Percentiles rank a stretch among this genome's conserved stretches.
Conservation (phyloP, 352 stramenopile genomes). For the Phytopythium chamaehyphon region DNA sequence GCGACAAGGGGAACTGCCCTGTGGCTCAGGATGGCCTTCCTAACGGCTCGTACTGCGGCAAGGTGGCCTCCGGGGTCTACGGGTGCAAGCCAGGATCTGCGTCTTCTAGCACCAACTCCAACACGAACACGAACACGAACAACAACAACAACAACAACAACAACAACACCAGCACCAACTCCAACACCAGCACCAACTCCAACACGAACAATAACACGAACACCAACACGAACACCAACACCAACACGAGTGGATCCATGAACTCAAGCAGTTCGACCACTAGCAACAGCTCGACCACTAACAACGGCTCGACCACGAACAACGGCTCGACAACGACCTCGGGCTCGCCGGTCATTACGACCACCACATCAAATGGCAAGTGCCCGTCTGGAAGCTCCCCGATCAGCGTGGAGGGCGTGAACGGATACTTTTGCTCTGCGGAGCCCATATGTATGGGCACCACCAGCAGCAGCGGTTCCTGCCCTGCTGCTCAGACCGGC, state of each 20-base stretch:
- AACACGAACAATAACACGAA: too few relatives aligned
- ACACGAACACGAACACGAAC: not conserved
- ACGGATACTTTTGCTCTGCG: conserved; percentile 33
- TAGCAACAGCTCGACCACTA: too few relatives aligned
- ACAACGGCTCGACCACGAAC: too few relatives aligned
- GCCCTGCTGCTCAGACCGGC: conserved; percentile 27
- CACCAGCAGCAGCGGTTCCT: conserved; percentile 28
- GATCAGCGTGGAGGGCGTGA: conserved; percentile 33
- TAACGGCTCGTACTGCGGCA: conserved; percentile 16
- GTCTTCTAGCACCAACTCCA: not conserved
- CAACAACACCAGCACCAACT: too few relatives aligned
- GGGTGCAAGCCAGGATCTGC: conserved; percentile 12
- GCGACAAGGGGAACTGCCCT: conserved; percentile 9
- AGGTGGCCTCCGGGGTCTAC: conserved; percentile 22
- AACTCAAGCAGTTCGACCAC: too few relatives aligned
- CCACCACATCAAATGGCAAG: conserved; percentile 3
- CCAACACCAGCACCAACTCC: too few relatives aligned
- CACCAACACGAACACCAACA: too few relatives aligned
- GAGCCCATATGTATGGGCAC: conserved; percentile 25
- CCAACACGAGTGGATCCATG: too few relatives aligned
- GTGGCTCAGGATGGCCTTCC: conserved; percentile 10
- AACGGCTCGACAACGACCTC: not conserved
- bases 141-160: too few relatives aligned
- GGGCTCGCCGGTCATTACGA: not conserved
- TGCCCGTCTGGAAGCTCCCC: conserved; percentile 3